Conservation (phyloP, 768 basidiomycete species). For the Boletus huronensis region DNA sequence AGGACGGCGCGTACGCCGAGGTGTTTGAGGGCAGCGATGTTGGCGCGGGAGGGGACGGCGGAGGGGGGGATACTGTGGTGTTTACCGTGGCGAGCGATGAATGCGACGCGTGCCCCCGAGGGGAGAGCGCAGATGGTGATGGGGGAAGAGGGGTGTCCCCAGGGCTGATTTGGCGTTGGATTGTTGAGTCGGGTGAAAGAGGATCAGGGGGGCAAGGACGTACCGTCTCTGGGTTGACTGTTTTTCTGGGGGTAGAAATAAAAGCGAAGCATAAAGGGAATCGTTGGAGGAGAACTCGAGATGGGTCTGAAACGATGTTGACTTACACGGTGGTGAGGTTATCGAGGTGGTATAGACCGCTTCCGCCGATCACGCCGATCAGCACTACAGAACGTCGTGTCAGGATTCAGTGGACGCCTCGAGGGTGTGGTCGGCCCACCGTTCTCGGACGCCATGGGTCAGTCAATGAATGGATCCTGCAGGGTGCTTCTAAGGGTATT, state of each 20-base stretch:
- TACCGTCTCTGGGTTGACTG: constrained; percentile 80
- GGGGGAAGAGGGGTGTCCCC: constrained; percentile 88
- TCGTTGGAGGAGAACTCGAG: background rate
- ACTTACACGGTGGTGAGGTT: constrained; percentile 85
- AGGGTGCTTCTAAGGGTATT: background rate
- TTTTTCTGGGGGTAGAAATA: constrained; percentile 48
- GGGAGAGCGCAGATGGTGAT: constrained; percentile 91
- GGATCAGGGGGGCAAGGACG: constrained; percentile 21
- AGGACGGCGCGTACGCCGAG: constrained; percentile 87
- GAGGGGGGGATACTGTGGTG: constrained; percentile 79
- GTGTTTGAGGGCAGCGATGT: constrained; percentile 92
- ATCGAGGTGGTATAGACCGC: constrained; percentile 89
- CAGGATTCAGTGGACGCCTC: background rate
- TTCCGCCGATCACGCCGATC: constrained; percentile 89
- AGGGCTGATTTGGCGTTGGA: constrained; percentile 55
- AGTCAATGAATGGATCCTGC: background rate
- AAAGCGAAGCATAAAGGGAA: background rate
- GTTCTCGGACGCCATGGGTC: constrained; percentile 16
- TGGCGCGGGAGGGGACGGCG: constrained; percentile 79
- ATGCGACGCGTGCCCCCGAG: constrained; percentile 77
- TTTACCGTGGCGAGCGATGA: constrained; percentile 87
- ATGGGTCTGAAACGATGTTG: background rate
- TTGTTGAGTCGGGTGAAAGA: background rate
- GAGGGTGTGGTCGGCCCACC: constrained; percentile 2
- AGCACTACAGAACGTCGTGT: constrained; percentile 45